Percentiles rank a stretch among this genome's conserved stretches.
phyloP scores from a whole-genome alignment of 768 basidiomycete species.

The Leucocoprinus leucothites region DNA sequence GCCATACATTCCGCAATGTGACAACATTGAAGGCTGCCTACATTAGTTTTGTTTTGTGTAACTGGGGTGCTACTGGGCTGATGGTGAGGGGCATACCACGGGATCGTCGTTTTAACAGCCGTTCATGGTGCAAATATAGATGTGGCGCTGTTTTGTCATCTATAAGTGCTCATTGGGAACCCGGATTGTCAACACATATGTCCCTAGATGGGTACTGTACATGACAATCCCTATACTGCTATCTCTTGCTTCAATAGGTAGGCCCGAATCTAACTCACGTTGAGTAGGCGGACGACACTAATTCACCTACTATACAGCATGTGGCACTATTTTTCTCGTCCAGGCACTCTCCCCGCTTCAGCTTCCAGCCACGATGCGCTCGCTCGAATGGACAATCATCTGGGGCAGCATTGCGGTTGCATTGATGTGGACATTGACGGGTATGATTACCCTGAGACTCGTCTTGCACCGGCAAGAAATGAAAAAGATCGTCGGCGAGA shows the following conservation, averaged over 20 bases:
- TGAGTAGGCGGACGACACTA: neutral
- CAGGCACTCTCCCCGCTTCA: neutral
- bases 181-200: too few species aligned
- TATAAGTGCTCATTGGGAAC: too few species aligned
- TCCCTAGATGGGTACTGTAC: too few species aligned
- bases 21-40: neutral
- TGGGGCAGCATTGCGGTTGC: neutral
- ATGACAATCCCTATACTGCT: too few species aligned
- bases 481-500: neutral
- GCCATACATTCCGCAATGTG: neutral
- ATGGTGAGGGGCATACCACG: neutral
- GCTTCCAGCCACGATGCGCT: neutral
- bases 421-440: neutral
- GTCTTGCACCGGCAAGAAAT: neutral
- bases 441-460: neutral
- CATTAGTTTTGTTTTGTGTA: neutral
- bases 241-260: neutral
- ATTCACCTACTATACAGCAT: neutral
- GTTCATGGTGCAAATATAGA: too few species aligned
- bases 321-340: neutral
- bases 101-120: too few species aligned
- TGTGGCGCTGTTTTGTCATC: too few species aligned
- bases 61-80: conserved; percentile 1
- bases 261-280: neutral
- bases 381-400: neutral